phyloP scores from a whole-genome alignment of 768 basidiomycete species.

The Gelatoporia subvermispora region DNA sequence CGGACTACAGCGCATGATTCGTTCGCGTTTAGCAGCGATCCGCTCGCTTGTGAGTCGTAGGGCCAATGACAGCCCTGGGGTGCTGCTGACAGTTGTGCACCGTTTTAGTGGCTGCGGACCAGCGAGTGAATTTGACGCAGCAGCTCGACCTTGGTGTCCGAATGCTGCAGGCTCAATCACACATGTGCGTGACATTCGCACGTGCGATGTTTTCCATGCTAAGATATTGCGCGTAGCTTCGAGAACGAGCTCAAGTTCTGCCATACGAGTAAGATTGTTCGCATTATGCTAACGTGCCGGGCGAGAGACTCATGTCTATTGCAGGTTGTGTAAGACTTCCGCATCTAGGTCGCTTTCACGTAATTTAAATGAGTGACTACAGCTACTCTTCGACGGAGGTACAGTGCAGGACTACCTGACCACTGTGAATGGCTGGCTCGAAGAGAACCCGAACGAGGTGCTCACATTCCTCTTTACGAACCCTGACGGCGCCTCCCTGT shows the following conservation, averaged over 20 bases:
- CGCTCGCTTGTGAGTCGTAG: conserved; percentile 35
- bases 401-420: conserved; percentile 31
- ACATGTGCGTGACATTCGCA: conserved; percentile 10
- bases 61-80: too few relatives aligned
- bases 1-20: conserved; percentile 45
- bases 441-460: conserved; percentile 61
- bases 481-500: conserved; percentile 48
- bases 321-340: conserved; percentile 15
- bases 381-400: conserved; percentile 51
- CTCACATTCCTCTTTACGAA: conserved; percentile 65
- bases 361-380: neutral
- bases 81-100: too few relatives aligned
- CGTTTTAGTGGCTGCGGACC: conserved; percentile 40
- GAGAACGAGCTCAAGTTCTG: conserved; percentile 56
- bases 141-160: conserved; percentile 51
- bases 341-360: neutral
- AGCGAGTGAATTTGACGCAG: conserved; percentile 44
- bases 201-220: neutral
- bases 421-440: conserved; percentile 46
- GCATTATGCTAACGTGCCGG: too few relatives aligned
- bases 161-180: conserved; percentile 51
- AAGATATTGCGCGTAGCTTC: conserved; percentile 16
- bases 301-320: neutral
- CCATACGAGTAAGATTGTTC: conserved; percentile 47
- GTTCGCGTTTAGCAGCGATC: conserved; percentile 45